A percentile compares a stretch with the other conserved stretches of the same genome.
Evolutionary conservation across 2,329 filamentous ascomycete species (phyloP).

Genomic region (Penicillium griseofulvum): DNA sequence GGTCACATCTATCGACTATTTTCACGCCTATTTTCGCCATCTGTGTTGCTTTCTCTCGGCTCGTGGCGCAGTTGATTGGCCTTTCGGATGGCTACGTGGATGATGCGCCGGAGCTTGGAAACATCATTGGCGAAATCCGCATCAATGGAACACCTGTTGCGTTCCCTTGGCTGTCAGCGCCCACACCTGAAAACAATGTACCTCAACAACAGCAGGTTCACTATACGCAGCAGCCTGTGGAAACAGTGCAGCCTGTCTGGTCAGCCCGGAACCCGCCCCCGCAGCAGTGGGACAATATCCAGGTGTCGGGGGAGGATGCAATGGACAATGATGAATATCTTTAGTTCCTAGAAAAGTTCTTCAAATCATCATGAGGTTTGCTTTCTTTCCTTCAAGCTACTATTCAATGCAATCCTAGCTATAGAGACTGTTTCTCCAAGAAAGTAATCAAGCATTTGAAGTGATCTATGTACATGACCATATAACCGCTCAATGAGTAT

Average conservation of each 20-base stretch:
- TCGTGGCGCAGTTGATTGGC: constrained; percentile 38
- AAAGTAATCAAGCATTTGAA: not conserved
- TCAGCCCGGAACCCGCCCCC: constrained; percentile 11
- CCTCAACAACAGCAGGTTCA: constrained; percentile 2
- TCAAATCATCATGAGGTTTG: not conserved
- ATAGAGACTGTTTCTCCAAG: not conserved
- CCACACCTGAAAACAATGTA: constrained; percentile 13
- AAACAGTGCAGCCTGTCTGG: constrained; percentile 12
- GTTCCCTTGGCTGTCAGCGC: constrained; percentile 20
- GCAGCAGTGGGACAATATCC: constrained; percentile 13
- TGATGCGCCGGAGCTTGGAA: constrained; percentile 21
- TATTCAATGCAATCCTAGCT: not conserved
- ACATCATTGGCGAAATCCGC: constrained; percentile 30
- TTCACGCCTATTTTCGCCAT: constrained; percentile 33
- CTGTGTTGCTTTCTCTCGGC: constrained; percentile 28
- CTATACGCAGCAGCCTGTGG: constrained; percentile 6
- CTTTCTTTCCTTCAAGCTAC: not conserved
- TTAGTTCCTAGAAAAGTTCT: constrained; percentile 2
- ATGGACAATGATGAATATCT: constrained; percentile 38
- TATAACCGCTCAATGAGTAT: not conserved
- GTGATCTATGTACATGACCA: not conserved
- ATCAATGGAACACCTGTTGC: constrained; percentile 29
- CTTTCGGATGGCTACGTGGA: constrained; percentile 46
- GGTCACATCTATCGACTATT: constrained; percentile 39
- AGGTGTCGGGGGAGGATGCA: constrained; percentile 12